Conservation (phyloP, 176 grass and related monocot species). For the Ensete ventricosum region DNA sequence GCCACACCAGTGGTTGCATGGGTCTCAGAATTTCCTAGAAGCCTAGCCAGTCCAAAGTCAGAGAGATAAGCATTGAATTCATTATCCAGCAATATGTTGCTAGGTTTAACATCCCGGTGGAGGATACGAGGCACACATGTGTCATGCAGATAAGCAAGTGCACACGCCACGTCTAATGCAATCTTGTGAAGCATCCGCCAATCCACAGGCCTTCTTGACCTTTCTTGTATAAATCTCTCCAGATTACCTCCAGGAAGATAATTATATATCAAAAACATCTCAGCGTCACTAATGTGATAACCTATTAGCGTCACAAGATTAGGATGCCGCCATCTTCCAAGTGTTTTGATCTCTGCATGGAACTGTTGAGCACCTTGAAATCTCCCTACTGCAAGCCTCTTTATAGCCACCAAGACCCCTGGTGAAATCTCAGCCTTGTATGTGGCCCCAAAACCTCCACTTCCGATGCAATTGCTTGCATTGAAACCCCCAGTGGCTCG, state of each 20-base stretch:
- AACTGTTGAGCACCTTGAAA: slow-evolving; percentile 90
- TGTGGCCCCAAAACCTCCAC: slow-evolving; percentile 88
- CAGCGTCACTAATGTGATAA: slow-evolving; percentile 62
- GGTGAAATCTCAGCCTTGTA: slow-evolving; percentile 96
- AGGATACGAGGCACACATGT: slow-evolving; percentile 72
- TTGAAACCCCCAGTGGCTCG: slow-evolving; percentile 71
- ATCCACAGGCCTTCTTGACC: slow-evolving; percentile 58
- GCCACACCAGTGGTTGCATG: slow-evolving; percentile 96
- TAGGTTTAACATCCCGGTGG: slow-evolving; percentile 88
- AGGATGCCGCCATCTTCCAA: slow-evolving; percentile 63
- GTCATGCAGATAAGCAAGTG: slow-evolving; percentile 82
- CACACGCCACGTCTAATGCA: slow-evolving; percentile 75
- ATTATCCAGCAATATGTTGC: slow-evolving; percentile 88
- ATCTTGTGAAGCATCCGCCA: slow-evolving; percentile 99
- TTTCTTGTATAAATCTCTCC: slow-evolving; percentile 90
- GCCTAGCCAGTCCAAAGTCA: slow-evolving; percentile 89
- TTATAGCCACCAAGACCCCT: slow-evolving; percentile 81
- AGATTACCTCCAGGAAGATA: slow-evolving; percentile 88
- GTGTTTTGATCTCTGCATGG: slow-evolving; percentile 85
- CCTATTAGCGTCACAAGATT: slow-evolving; percentile 92
- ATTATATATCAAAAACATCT: slow-evolving; percentile 98
- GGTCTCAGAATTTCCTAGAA: slow-evolving; percentile 91
- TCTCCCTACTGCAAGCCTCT: slow-evolving; percentile 80
- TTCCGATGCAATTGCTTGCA: slow-evolving; percentile 90
- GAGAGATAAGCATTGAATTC: slow-evolving; percentile 73